Percentiles rank a stretch among this genome's conserved stretches.
Conservation (phyloP, 2,329 filamentous ascomycete species). For the Sporothrix schenckii region DNA sequence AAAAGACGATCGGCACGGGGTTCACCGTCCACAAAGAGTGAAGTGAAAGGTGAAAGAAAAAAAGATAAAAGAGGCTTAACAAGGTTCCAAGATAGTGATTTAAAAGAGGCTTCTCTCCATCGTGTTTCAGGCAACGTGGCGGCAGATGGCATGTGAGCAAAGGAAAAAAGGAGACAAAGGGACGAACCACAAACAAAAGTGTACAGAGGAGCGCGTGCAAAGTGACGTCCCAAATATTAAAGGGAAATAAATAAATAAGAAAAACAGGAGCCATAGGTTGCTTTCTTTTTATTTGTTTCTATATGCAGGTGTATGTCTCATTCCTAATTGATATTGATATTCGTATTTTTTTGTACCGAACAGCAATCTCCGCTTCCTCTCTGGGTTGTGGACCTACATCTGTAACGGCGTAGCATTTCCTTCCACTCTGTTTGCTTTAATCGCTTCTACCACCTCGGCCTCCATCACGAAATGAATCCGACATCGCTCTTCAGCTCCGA, state of each 20-base stretch:
- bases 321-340: background rate
- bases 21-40: conserved; percentile 22
- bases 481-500: background rate
- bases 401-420: background rate
- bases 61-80: background rate
- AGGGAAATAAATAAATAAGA: background rate
- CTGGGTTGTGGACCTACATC: conserved; percentile 4
- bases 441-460: background rate
- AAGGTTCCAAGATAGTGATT: no score
- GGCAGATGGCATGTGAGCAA: background rate
- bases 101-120: background rate
- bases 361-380: conserved; percentile 16
- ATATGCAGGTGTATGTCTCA: background rate
- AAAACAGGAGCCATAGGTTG: conserved; percentile 2
- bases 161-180: no score
- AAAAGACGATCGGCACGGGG: background rate
- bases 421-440: background rate
- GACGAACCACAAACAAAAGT: background rate
- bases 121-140: background rate
- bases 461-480: background rate
- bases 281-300: no score
- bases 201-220: background rate
- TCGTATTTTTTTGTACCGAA: background rate
- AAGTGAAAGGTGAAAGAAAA: background rate
- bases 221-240: background rate